Conservation (phyloP, 441 rosid genomes). For the Mallotus repandus region DNA sequence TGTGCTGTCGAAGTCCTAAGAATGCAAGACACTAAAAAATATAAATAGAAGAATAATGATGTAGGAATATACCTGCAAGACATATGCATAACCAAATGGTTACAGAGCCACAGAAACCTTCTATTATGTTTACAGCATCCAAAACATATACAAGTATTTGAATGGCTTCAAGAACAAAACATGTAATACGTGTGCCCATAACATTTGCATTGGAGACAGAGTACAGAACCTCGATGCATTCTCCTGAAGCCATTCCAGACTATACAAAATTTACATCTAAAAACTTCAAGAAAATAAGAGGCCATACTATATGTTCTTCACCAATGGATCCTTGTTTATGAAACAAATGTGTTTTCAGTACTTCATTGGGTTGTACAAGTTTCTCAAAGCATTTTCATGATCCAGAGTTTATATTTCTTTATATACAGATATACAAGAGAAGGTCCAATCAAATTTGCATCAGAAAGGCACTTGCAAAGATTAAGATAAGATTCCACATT, state of each 20-base stretch:
- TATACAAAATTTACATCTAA: slow-evolving; percentile 28
- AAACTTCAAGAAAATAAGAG: neutral
- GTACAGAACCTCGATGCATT: neutral
- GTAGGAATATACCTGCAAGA: slow-evolving; percentile 5
- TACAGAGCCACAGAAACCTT: slow-evolving; percentile 2
- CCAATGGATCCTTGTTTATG: neutral
- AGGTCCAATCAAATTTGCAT: slow-evolving; percentile 70
- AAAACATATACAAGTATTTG: slow-evolving; percentile 5
- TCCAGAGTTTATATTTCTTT: slow-evolving; percentile 74
- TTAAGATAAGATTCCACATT: slow-evolving; percentile 57
- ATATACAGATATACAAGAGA: slow-evolving; percentile 69
- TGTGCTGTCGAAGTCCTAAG: neutral
- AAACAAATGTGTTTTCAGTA: slow-evolving; percentile 1
- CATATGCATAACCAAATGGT: neutral
- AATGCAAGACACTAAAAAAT: neutral
- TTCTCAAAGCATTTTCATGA: slow-evolving; percentile 63
- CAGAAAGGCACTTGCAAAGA: slow-evolving; percentile 63
- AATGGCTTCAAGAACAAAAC: slow-evolving; percentile 13
- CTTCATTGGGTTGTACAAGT: slow-evolving; percentile 10
- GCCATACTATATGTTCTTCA: neutral
- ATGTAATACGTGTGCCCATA: neutral
- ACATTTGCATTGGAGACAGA: slow-evolving; percentile 4
- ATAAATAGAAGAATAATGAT: neutral
- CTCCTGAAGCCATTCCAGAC: slow-evolving; percentile 11
- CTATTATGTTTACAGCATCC: slow-evolving; percentile 18